Evolutionary conservation across 75 land plant species (phyloP).

Genomic region (Pinus albicaulis): DNA sequence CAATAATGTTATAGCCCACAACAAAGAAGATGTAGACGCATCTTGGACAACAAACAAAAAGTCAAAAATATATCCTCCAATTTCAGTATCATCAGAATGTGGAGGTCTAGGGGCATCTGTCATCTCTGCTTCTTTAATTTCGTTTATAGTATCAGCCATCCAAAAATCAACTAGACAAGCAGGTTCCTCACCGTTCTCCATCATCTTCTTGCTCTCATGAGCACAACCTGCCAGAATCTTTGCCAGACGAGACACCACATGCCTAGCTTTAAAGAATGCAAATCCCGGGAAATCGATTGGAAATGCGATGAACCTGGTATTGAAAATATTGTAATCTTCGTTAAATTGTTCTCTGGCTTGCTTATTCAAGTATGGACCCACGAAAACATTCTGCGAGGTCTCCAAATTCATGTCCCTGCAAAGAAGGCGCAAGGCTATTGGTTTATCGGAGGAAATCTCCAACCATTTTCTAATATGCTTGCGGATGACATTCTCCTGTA

Average conservation of each 20-base stretch:
- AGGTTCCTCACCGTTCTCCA: constrained; percentile 23
- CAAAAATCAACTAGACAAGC: constrained; percentile 69
- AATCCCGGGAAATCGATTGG: constrained; percentile 86
- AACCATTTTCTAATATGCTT: constrained; percentile 61
- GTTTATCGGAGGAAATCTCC: constrained; percentile 10
- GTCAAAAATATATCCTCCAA: constrained; percentile 56
- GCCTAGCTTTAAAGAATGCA: constrained; percentile 68
- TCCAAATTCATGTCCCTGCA: constrained; percentile 22
- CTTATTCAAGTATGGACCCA: constrained; percentile 59
- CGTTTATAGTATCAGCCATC: constrained; percentile 63
- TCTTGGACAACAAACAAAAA: constrained; percentile 92
- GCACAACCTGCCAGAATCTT: constrained; percentile 65
- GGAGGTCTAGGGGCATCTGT: constrained; percentile 16
- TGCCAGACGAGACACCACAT: constrained; percentile 67
- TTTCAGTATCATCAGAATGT: constrained; percentile 1
- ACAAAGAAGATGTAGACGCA: constrained; percentile 75
- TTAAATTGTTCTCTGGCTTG: constrained; percentile 45
- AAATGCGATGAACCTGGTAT: constrained; percentile 74
- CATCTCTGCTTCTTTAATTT: constrained; percentile 25
- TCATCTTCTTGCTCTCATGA: constrained; percentile 52
- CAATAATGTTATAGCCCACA: too few species aligned
- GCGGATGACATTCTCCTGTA: constrained; percentile 70
- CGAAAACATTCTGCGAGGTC: constrained; percentile 18
- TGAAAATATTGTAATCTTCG: constrained; percentile 77
- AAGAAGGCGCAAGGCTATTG: constrained; percentile 48